These are phyloP conservation scores for Emmonsiellopsis sp. DNA, from an alignment of 2,329 filamentous ascomycete genomes.

Conservation along the genomic window DNA sequence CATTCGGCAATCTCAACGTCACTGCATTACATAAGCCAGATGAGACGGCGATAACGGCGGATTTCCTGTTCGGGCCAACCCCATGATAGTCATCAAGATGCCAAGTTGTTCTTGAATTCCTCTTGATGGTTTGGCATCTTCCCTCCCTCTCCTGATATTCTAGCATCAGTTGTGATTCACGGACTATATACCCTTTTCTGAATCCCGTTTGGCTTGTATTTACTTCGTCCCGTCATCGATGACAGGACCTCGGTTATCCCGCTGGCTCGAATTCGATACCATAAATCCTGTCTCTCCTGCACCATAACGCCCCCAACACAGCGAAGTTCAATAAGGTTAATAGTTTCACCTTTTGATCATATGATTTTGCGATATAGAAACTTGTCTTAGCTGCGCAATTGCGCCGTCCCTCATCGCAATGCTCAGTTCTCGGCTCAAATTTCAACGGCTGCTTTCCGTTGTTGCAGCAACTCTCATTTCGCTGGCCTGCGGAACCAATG, in stretches of 20 bases:
- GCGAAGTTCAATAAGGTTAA: not conserved
- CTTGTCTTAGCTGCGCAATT: not conserved
- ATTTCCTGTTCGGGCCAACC: not conserved
- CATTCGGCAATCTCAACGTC: not conserved
- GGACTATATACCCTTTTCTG: not conserved
- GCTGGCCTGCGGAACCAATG: conserved; percentile 87
- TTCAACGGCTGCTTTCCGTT: conserved; percentile 68
- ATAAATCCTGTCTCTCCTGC: not conserved
- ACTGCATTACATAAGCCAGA: not conserved
- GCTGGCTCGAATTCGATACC: not conserved
- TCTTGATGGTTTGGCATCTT: not conserved
- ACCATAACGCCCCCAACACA: not conserved
- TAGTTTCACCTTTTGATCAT: not conserved
- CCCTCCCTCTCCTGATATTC: no score
- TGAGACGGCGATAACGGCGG: not conserved
- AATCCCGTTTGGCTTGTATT: not conserved
- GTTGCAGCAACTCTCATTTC: conserved; percentile 76
- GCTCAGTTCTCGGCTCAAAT: not conserved
- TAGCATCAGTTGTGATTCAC: no score
- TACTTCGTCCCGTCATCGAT: not conserved
- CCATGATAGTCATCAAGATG: not conserved
- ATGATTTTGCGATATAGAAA: not conserved
- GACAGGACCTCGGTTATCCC: not conserved
- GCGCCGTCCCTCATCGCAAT: not conserved
- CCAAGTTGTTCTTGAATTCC: not conserved